Base-by-base conservation (phyloP, 2,329 filamentous ascomycete genomes). In the Chaetomium sp. region DNA sequence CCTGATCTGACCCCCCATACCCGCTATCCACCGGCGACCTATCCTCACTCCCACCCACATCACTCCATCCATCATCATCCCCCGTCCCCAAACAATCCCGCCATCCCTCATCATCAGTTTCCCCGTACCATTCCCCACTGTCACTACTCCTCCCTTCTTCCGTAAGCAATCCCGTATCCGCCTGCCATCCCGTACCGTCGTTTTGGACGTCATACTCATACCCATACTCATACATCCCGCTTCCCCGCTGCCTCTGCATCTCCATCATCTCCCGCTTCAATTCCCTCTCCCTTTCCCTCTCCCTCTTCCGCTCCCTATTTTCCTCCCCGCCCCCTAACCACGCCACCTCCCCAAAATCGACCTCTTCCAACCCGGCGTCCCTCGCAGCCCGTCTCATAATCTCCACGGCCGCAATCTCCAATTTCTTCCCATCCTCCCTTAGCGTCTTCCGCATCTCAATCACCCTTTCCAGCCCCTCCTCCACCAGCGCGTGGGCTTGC, bases 321-420 rank as follows among this genome's bases (percentile, higher is more conserved):
- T 6, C 33, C 47, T 38, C 33, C 40, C 42, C 12, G 32, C 56
- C 49, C 9, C 52, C 57, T 47, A 63, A n/a, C 59, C 61, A 65
- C 1, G 62, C 54, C 11, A 63, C 47, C 4, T 55, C 47, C 11
- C 50, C 58, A 53, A 66, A 63, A 32, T 67, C 60, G 4, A 65
- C 64, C 12, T 59, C 56, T 32, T 37, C 40, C 34, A 53, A 37
- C 6, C 62, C 62, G 1, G 65, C 65, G 40, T 68, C 67, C 10
- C 62, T 46, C 9, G 67, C 68, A 6, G 68, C 68, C 47, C 61
- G 55, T 55, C 55, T 60, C 69, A 71, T 69, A 12, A 71, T 68
- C 11, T 54, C 41, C 3, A 71, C 33, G 1, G 64, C 60, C 38
- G 60, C 60, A 8, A 14, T 34, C 44, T 66, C 62, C 12, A 72